Evolutionary conservation across 768 basidiomycete species (phyloP).

Genomic region (Sarcodon sp.): DNA sequence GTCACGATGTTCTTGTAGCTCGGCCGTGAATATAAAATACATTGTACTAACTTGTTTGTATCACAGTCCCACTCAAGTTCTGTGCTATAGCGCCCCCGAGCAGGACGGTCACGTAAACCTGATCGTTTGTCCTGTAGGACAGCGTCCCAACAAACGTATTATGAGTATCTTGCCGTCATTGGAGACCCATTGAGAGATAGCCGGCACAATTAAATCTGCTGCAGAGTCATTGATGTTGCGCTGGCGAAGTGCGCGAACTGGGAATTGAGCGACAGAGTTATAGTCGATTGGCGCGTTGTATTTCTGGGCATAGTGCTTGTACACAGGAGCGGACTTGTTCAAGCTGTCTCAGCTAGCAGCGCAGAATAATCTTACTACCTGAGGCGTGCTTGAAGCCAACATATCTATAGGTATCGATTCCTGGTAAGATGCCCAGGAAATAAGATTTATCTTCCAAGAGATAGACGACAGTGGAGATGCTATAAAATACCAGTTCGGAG

Average conservation of each 20-base stretch:
- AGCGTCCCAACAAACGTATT: conserved; percentile 53
- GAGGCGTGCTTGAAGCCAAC: too few species aligned
- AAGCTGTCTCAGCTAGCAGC: too few species aligned
- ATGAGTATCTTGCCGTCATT: conserved; percentile 40
- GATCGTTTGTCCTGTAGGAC: conserved; percentile 28
- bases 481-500: conserved; percentile 29
- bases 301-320: conserved; percentile 43
- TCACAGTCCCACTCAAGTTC: conserved; percentile 26
- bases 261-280: conserved; percentile 32
- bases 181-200: conserved; percentile 46
- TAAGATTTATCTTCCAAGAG: conserved; percentile 43
- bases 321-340: conserved; percentile 17
- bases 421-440: conserved; percentile 52
- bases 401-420: conserved; percentile 16
- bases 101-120: conserved; percentile 29
- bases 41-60: too few species aligned
- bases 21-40: too few species aligned
- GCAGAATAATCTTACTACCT: too few species aligned
- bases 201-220: conserved; percentile 33
- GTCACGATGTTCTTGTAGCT: too few species aligned
- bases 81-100: conserved; percentile 33
- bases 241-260: conserved; percentile 27
- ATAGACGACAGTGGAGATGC: conserved; percentile 46
- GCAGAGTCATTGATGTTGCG: conserved; percentile 56
- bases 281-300: conserved; percentile 40